Percentiles rank a stretch among this genome's conserved stretches.
Conservation (phyloP, 1,284 basidiomycete species). For the Fistulinella cinereoalba region DNA sequence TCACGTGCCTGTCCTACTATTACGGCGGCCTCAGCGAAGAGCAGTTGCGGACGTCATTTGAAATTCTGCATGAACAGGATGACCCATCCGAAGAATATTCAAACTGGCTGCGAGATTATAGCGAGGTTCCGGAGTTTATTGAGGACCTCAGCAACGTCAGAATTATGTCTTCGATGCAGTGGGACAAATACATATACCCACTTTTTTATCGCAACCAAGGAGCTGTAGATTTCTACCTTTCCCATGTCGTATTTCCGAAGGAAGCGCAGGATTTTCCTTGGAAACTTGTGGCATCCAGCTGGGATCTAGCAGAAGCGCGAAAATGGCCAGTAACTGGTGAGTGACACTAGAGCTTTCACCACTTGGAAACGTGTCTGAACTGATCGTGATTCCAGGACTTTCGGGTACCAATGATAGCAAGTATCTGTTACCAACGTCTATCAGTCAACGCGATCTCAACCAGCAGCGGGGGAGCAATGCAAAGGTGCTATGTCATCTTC, state of each 20-base stretch:
- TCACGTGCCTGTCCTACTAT: slow-evolving; percentile 52
- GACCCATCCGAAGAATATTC: slow-evolving; percentile 44
- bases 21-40: slow-evolving; percentile 42
- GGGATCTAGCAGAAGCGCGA: slow-evolving; percentile 46
- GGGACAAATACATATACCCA: slow-evolving; percentile 30
- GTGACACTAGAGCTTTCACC: background rate
- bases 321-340: slow-evolving; percentile 8
- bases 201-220: slow-evolving; percentile 38
- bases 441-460: slow-evolving; percentile 11
- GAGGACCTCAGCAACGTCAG: slow-evolving; percentile 33
- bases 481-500: slow-evolving; percentile 42
- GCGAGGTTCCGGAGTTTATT: slow-evolving; percentile 6
- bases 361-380: too few relatives aligned
- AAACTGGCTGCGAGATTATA: slow-evolving; percentile 35
- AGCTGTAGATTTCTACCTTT: slow-evolving; percentile 48
- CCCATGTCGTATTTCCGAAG: slow-evolving; percentile 18
- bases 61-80: slow-evolving; percentile 40
- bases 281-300: slow-evolving; percentile 47
- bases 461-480: slow-evolving; percentile 26
- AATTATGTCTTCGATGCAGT: slow-evolving; percentile 35
- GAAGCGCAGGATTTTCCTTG: slow-evolving; percentile 43
- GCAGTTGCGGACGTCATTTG: slow-evolving; percentile 40
- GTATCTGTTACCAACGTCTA: slow-evolving; percentile 10
- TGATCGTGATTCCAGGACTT: slow-evolving; percentile 5
- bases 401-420: slow-evolving; percentile 18